These are phyloP conservation scores for Talaromyces sp. DNA, from an alignment of 2,329 filamentous ascomycete species.

Conservation along the genomic window DNA sequence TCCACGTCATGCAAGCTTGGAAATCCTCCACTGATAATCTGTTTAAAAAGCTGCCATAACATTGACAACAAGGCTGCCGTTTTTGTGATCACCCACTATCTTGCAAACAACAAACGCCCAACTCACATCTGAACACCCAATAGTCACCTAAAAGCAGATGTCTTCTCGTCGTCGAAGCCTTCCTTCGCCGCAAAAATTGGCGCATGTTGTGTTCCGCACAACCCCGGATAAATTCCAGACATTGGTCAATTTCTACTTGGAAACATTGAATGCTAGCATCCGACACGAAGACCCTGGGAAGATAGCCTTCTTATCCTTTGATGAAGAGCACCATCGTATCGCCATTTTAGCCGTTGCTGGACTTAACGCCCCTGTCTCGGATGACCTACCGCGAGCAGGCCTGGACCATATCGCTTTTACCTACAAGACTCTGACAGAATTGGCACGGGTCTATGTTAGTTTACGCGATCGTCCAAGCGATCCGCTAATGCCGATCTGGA, in stretches of 20 bases:
- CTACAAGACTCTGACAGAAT: background rate
- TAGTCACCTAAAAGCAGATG: background rate
- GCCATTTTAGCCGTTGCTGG: conserved; percentile 36
- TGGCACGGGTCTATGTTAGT: conserved; percentile 4
- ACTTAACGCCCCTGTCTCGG: conserved; percentile 37
- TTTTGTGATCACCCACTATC: background rate
- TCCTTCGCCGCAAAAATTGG: conserved; percentile 1
- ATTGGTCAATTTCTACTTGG: conserved; percentile 39
- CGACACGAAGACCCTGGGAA: conserved; percentile 22
- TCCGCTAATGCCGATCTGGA: conserved; percentile 36
- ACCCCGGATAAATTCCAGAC: conserved; percentile 22
- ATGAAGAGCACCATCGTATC: conserved; percentile 50
- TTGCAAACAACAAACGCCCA: background rate
- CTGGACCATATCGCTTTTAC: conserved; percentile 13
- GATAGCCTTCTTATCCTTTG: conserved; percentile 44
- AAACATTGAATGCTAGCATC: conserved; percentile 35
- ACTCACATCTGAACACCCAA: background rate
- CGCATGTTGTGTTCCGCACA: conserved; percentile 30
- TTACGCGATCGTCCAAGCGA: background rate
- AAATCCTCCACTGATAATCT: background rate
- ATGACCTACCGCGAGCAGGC: conserved; percentile 27
- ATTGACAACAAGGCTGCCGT: background rate
- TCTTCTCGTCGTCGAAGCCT: background rate
- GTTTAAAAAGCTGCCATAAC: background rate
- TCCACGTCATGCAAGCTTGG: background rate